Base-by-base conservation (phyloP, 106 monocot species). In the Dactylorhiza incarnata region DNA sequence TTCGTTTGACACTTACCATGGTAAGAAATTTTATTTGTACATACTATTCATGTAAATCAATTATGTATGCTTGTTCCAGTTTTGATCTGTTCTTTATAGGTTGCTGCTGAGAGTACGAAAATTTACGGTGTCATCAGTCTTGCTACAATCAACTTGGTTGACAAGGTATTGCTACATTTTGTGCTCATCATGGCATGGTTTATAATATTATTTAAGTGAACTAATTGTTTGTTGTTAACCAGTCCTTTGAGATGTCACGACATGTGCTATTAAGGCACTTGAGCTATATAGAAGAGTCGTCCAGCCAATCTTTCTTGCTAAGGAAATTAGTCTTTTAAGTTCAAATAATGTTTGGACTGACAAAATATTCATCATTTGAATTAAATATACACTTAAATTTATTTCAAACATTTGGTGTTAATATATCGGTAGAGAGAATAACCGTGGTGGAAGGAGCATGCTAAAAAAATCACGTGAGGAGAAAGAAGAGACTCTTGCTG, bases 181-280 rank as follows among this genome's bases (percentile, higher is more conserved):
- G 45, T 51, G 37, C 11, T 43, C 11, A 43, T 68, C 68, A 68
- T 68, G 43, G 44, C 44, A 68, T 20, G 68, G 68, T 0, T 45
- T 68, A 0, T 68, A 13, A 17, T 72, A 15, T 68, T 68, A 4
- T 54, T 54, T 0, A 15, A 16, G 54, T 14, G 3, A 23, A 19
- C 47, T 72, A 37, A 74, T 25, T 74, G 14, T 12, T 6, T 72
- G 44, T 10, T 72, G 22, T 58, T 76, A 17, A 75, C 73, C 87
- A 97, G 97, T 97, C 94, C 71, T 97, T 97, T 88, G 97, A 97
- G 85, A 97, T 97, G 97, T 82, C 89, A 79, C 87, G 91, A 8
- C 83, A 84, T 82, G 79, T 83, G 94, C 97, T 76, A 15, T 97
- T 73, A 91, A 78, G 71, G 89, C 97, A 71, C 94, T 94, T 83